A percentile compares a stretch with the other conserved stretches of the same genome.
phyloP scores from a whole-genome alignment of 2,329 filamentous ascomycete genomes.

The Pyrenophora graminea region DNA sequence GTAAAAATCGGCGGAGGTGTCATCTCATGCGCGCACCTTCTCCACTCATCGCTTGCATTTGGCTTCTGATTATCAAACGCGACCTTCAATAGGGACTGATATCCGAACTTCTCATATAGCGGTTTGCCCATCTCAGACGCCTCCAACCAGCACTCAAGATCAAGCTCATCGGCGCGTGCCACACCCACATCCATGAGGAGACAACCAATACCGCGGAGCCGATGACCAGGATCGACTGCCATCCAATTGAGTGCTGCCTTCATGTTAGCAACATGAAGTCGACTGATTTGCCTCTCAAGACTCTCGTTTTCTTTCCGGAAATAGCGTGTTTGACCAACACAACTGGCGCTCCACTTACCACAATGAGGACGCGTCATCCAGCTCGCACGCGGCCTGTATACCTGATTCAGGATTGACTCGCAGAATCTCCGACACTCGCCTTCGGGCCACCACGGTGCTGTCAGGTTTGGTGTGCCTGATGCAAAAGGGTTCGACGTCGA shows the following conservation, averaged over 20 bases:
- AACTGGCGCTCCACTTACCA: conserved; percentile 30
- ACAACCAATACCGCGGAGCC: conserved; percentile 43
- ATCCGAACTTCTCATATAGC: conserved; percentile 44
- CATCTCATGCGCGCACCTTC: conserved; percentile 40
- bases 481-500: conserved; percentile 35
- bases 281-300: background rate
- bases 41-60: conserved; percentile 37
- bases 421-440: conserved; percentile 40
- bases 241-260: conserved; percentile 43
- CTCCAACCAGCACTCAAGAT: conserved; percentile 47
- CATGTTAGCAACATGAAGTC: conserved; percentile 13
- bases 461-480: conserved; percentile 30
- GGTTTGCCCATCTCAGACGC: conserved; percentile 43
- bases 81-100: conserved; percentile 35
- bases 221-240: conserved; percentile 42
- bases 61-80: conserved; percentile 35
- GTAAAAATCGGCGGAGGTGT: conserved; percentile 34
- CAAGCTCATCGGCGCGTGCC: conserved; percentile 37
- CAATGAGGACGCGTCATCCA: conserved; percentile 44
- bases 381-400: conserved; percentile 34
- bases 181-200: conserved; percentile 44
- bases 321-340: conserved; percentile 3
- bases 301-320: background rate
- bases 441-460: conserved; percentile 44
- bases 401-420: conserved; percentile 40